These are phyloP conservation scores for Mucor indicus DNA, from an alignment of 371 early-diverging fungal genomes.

Conservation along the genomic window DNA sequence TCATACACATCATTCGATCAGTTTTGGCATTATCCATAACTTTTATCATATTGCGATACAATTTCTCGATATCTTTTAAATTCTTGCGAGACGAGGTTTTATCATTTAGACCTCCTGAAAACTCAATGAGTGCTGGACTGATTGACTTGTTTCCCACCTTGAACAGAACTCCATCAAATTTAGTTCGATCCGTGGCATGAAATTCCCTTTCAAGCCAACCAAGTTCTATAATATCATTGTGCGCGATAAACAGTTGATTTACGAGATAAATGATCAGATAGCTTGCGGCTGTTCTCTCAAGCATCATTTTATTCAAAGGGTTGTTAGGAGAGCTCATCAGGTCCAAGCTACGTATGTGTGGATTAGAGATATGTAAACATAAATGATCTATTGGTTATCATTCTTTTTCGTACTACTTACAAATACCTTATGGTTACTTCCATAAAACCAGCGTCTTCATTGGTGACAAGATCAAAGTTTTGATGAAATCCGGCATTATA, in stretches of 20 bases:
- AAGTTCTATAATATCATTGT: conserved; percentile 10
- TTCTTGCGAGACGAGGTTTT: conserved; percentile 2
- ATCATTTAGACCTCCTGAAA: conserved; percentile 5
- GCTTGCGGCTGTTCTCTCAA: background rate
- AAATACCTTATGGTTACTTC: conserved; percentile 5
- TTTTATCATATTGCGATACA: conserved; percentile 1
- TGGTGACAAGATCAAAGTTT: background rate
- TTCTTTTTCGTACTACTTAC: background rate
- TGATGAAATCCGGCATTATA: conserved; percentile 7
- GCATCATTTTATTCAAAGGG: conserved; percentile 3
- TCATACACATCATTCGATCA: conserved; percentile 2
- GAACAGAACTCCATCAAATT: conserved; percentile 6
- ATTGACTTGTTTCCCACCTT: conserved; percentile 1
- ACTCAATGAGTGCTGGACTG: background rate
- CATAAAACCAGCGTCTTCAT: conserved; percentile 2
- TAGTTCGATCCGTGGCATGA: conserved; percentile 2
- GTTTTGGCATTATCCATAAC: background rate
- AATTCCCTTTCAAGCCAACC: conserved; percentile 12
- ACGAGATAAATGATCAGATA: background rate
- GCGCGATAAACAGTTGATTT: conserved; percentile 4
- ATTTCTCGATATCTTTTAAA: conserved; percentile 3
- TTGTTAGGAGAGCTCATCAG: conserved; percentile 5
- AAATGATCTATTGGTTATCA: background rate
- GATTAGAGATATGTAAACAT: conserved; percentile 4
- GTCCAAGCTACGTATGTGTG: conserved; percentile 4